Conservation (phyloP, 345 rosid species). For the Euphorbia pulcherrima region DNA sequence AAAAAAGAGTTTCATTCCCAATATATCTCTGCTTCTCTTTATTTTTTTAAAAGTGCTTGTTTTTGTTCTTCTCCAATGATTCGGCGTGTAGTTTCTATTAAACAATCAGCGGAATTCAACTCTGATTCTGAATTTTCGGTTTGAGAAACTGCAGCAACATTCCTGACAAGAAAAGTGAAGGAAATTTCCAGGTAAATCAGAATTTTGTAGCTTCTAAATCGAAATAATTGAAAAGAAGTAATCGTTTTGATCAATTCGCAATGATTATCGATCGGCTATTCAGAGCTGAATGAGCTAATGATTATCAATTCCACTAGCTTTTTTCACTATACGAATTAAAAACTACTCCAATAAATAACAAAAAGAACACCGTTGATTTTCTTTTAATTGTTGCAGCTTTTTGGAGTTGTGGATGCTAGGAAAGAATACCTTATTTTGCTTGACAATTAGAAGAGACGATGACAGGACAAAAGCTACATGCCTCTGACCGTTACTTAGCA, state of each 20-base stretch:
- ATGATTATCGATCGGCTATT: neutral
- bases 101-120: neutral
- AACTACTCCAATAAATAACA: slow-evolving; percentile 30
- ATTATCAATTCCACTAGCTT: neutral
- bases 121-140: neutral
- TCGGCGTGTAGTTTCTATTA: neutral
- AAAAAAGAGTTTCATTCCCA: too few species aligned
- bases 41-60: too few species aligned
- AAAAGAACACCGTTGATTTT: slow-evolving; percentile 40
- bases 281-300: too few species aligned
- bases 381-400: slow-evolving; percentile 12
- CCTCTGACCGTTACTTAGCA: slow-evolving; percentile 39
- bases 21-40: too few species aligned
- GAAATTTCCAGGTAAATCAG: slow-evolving; percentile 25
- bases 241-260: neutral
- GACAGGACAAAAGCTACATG: slow-evolving; percentile 48
- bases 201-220: slow-evolving; percentile 2
- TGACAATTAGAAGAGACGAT: slow-evolving; percentile 39
- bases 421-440: slow-evolving; percentile 25
- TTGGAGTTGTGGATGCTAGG: slow-evolving; percentile 20
- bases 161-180: slow-evolving; percentile 12
- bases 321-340: slow-evolving; percentile 3
- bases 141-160: slow-evolving; percentile 14
- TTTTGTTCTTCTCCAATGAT: neutral
- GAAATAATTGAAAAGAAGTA: neutral